Evolutionary conservation across 2,329 filamentous ascomycete species (phyloP), one percentile per base, ranked within the genome.

Genomic region (Verticillium longisporum): DNA sequence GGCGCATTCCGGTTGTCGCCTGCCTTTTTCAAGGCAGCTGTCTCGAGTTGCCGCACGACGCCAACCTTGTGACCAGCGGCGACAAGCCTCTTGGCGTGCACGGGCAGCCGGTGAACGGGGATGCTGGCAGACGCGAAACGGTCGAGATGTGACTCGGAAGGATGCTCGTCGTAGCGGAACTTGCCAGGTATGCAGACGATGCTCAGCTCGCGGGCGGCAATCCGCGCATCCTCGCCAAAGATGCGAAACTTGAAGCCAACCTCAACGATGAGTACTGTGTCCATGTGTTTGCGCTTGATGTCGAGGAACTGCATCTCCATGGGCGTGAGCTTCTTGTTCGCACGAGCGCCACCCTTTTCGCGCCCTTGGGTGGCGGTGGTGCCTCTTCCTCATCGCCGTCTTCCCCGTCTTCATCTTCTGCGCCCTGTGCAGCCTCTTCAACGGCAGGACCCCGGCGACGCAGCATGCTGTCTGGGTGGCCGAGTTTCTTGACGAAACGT

Each of bases 201-300:
- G 62, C 92, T 90, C 57, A 99, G 80, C 72, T 94, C 92, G 73
- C 94, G 96, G 13, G 93, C 91, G 4, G 94, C 95, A 60, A 87
- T 85, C 59, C 92, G 85, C 9, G 95, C 95, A 77, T 99, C 95
- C 69, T 98, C 94, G 11, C 95, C 95, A 71, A 97, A 97, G 78
- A 99, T 97, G 37, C 90, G 88, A 76, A 96, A 99, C 73, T 99
- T 99, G 78, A 99, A 99, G 58, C 95, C 95, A 9, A 98, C 95
- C 73, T 99, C 94, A 59, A 98, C 88, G 13, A 98, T 90, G 60
- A 99, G 81, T 21, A 99, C 69, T 0, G 94, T 95, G 71, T 98
- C 95, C 78, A 92, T 83, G 71, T 98, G 88, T 67, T 94, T 91
- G 63, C 87, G 83, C 77, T 99, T 99, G 74, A 99, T 96, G 18